These are phyloP conservation scores for Lagenidium sp. DNA, from an alignment of 352 stramenopile species.

Conservation along the genomic window DNA sequence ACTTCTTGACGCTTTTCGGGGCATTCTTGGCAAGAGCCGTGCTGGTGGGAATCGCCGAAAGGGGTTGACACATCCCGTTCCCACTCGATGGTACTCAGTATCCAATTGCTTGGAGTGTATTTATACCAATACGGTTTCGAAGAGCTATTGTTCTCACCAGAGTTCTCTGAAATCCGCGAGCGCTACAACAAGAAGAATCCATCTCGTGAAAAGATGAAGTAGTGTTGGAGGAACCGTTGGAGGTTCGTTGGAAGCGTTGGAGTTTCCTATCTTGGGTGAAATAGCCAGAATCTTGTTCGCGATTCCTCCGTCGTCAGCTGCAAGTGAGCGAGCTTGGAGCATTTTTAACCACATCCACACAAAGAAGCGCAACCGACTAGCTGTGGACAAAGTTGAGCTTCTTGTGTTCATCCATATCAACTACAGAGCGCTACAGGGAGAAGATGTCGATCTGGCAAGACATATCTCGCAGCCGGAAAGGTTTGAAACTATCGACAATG, in stretches of 20 bases:
- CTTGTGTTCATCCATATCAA: constrained; percentile 8
- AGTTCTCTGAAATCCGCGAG: background rate
- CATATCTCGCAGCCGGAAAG: background rate
- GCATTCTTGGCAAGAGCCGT: background rate
- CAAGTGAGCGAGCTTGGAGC: constrained; percentile 9
- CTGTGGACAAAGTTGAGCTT: background rate
- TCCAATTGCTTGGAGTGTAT: background rate
- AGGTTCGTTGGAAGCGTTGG: no score
- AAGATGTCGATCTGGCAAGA: constrained; percentile 1
- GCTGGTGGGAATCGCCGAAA: background rate
- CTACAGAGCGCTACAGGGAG: background rate
- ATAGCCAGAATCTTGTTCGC: constrained; percentile 3
- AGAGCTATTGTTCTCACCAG: background rate
- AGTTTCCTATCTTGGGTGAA: background rate
- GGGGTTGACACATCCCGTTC: background rate
- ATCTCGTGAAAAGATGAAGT: background rate
- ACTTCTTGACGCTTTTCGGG: constrained; percentile 3
- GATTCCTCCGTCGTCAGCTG: constrained; percentile 4
- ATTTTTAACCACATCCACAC: constrained; percentile 7
- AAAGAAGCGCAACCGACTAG: constrained; percentile 5
- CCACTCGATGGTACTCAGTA: constrained; percentile 4
- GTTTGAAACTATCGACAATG: no score
- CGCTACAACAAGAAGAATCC: background rate
- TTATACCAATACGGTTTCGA: background rate
- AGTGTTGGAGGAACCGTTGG: constrained; percentile 1